Percentiles rank a stretch among this genome's conserved stretches.
phyloP scores from a whole-genome alignment of 164 flowering plant species.

The Annona cherimola region DNA sequence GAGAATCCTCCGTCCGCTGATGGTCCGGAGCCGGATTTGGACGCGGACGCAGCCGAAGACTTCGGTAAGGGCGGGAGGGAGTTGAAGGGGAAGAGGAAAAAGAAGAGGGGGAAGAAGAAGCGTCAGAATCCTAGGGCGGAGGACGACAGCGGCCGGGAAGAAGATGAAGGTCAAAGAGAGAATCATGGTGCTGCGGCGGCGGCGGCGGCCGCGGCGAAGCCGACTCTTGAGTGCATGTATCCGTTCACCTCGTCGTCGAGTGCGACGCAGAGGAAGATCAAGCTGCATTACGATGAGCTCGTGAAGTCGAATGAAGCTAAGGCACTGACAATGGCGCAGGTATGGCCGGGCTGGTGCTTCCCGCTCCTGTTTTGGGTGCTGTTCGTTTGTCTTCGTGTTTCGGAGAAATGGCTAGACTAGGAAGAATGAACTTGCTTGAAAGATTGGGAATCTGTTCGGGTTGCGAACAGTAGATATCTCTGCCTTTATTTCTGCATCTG shows the following conservation, averaged over 20 bases:
- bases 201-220: conserved; percentile 19
- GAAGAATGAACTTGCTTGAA: background rate
- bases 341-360: conserved; percentile 10
- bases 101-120: conserved; percentile 39
- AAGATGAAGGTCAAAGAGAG: conserved; percentile 11
- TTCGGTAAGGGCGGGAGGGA: conserved; percentile 14
- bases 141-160: conserved; percentile 18
- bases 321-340: conserved; percentile 67
- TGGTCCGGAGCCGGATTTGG: conserved; percentile 30
- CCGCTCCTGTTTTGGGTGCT: background rate
- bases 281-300: conserved; percentile 76
- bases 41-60: conserved; percentile 10
- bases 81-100: conserved; percentile 35
- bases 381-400: background rate
- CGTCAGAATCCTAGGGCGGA: conserved; percentile 23
- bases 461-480: too few relatives aligned
- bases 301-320: conserved; percentile 60
- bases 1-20: conserved; percentile 11
- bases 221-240: conserved; percentile 44
- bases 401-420: background rate
- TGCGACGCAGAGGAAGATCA: conserved; percentile 76
- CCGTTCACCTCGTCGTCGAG: conserved; percentile 73
- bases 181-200: conserved; percentile 7
- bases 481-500: too few relatives aligned
- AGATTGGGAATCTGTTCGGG: background rate